These are phyloP conservation scores for Bothriochloa decipiens DNA, from an alignment of 176 grass and related monocot species.

Conservation along the genomic window DNA sequence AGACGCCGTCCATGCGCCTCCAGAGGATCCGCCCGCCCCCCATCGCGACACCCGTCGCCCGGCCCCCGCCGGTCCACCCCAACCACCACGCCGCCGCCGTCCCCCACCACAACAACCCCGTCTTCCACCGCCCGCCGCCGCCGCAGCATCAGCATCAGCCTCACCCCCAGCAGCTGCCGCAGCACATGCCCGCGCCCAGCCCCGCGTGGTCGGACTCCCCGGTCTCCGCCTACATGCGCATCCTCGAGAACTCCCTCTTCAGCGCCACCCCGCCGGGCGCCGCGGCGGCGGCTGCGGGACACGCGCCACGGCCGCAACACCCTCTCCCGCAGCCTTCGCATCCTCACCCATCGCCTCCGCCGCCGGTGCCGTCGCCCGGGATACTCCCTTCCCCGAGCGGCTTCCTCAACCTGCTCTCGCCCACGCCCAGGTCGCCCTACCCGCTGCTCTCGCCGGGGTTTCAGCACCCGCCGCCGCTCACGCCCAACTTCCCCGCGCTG, in stretches of 20 bases:
- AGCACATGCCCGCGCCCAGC: slow-evolving; percentile 19
- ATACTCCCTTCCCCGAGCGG: slow-evolving; percentile 69
- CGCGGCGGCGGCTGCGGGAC: slow-evolving; percentile 16
- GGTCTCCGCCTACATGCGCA: slow-evolving; percentile 85
- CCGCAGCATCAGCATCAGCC: slow-evolving; percentile 32
- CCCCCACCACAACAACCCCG: slow-evolving; percentile 38
- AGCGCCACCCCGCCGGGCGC: slow-evolving; percentile 55
- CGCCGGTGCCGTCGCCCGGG: slow-evolving; percentile 55
- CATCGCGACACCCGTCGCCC: slow-evolving; percentile 59
- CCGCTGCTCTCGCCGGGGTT: slow-evolving; percentile 73
- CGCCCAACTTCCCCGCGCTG: slow-evolving; percentile 64
- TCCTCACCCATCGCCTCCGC: slow-evolving; percentile 39
- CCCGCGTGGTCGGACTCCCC: slow-evolving; percentile 66
- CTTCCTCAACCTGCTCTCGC: slow-evolving; percentile 73
- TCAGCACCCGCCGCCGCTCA: slow-evolving; percentile 55
- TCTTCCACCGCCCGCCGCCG: slow-evolving; percentile 38
- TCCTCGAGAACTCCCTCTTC: slow-evolving; percentile 77
- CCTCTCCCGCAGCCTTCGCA: neutral
- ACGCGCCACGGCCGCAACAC: neutral
- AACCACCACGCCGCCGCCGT: slow-evolving; percentile 40
- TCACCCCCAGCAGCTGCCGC: slow-evolving; percentile 15
- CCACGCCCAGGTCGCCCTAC: slow-evolving; percentile 70
- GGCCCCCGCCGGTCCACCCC: slow-evolving; percentile 51
- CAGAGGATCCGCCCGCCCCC: slow-evolving; percentile 86
- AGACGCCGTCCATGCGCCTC: slow-evolving; percentile 68